phyloP scores from a whole-genome alignment of 805 yeast genomes.

The Saccharomycopsis lassenensis region DNA sequence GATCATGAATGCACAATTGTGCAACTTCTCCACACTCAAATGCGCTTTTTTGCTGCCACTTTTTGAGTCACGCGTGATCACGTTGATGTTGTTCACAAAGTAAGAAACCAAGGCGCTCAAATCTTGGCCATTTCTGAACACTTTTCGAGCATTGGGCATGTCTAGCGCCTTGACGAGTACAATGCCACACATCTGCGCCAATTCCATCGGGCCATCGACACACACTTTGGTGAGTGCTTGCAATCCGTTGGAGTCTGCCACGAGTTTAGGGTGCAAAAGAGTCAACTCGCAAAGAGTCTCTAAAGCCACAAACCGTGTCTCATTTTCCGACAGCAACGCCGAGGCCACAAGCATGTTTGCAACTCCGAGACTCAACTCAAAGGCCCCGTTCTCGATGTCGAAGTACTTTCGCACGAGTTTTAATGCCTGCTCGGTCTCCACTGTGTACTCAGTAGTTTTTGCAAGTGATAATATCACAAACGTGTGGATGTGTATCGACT shows the following conservation, averaged over 20 bases:
- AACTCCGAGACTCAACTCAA: slow-evolving; percentile 48
- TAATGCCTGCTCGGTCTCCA: slow-evolving; percentile 71
- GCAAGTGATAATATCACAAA: slow-evolving; percentile 56
- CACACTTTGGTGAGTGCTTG: slow-evolving; percentile 33
- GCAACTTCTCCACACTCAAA: slow-evolving; percentile 42
- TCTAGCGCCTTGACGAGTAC: slow-evolving; percentile 50
- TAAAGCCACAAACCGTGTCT: slow-evolving; percentile 36
- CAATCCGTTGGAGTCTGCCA: slow-evolving; percentile 34
- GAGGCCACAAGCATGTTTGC: too few relatives aligned
- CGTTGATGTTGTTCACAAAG: slow-evolving; percentile 12
- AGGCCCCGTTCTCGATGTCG: slow-evolving; percentile 41
- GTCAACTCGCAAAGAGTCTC: slow-evolving; percentile 46
- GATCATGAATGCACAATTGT: slow-evolving; percentile 48
- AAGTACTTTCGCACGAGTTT: slow-evolving; percentile 56
- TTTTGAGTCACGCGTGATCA: neutral
- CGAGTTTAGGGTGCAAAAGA: slow-evolving; percentile 32
- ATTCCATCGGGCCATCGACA: slow-evolving; percentile 42
- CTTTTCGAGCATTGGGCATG: slow-evolving; percentile 39
- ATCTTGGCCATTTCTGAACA: slow-evolving; percentile 45
- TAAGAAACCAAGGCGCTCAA: slow-evolving; percentile 48
- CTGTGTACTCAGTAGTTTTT: slow-evolving; percentile 38
- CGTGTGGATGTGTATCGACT: slow-evolving; percentile 38
- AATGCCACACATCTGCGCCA: slow-evolving; percentile 32
- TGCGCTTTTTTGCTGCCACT: slow-evolving; percentile 30
- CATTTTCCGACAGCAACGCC: slow-evolving; percentile 44